Evolutionary conservation across 805 yeast species (phyloP).

Genomic region (Torulaspora quercuum): DNA sequence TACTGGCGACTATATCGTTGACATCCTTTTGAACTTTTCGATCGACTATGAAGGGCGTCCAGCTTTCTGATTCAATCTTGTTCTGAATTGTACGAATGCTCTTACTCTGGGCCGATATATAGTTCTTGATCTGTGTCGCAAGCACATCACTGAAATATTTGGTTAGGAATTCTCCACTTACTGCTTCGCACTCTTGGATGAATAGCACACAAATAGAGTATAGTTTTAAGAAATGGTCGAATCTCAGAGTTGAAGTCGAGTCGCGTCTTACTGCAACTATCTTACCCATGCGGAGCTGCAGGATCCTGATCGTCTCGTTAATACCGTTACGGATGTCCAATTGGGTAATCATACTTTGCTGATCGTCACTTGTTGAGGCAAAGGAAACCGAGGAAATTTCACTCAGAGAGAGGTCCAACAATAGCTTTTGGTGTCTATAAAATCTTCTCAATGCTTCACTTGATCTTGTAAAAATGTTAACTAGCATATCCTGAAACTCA

Average conservation of each 20-base stretch:
- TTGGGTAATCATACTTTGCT: slow-evolving; percentile 45
- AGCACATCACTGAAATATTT: slow-evolving; percentile 64
- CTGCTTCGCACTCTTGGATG: slow-evolving; percentile 75
- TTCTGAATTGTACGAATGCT: slow-evolving; percentile 46
- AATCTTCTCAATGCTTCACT: slow-evolving; percentile 73
- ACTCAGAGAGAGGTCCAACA: slow-evolving; percentile 66
- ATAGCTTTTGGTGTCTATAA: slow-evolving; percentile 70
- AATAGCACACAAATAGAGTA: slow-evolving; percentile 66
- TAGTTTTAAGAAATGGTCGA: slow-evolving; percentile 61
- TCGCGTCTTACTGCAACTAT: slow-evolving; percentile 75
- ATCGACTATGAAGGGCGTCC: slow-evolving; percentile 71
- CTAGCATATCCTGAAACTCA: slow-evolving; percentile 72
- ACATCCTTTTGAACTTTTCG: slow-evolving; percentile 46
- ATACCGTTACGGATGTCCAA: slow-evolving; percentile 67
- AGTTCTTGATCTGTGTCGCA: slow-evolving; percentile 61
- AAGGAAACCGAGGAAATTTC: slow-evolving; percentile 32
- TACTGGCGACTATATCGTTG: slow-evolving; percentile 49
- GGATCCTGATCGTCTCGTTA: slow-evolving; percentile 60
- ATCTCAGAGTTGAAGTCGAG: slow-evolving; percentile 54
- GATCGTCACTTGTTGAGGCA: slow-evolving; percentile 31
- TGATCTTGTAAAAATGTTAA: slow-evolving; percentile 55
- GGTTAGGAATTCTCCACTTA: slow-evolving; percentile 62
- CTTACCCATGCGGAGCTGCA: slow-evolving; percentile 75
- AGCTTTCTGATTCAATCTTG: slow-evolving; percentile 62
- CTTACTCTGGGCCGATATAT: slow-evolving; percentile 52